A percentile compares a stretch with the other conserved stretches of the same genome.
These are phyloP conservation scores for Tinospora cordifolia DNA, from an alignment of 164 flowering plant genomes.

Conservation along the genomic window DNA sequence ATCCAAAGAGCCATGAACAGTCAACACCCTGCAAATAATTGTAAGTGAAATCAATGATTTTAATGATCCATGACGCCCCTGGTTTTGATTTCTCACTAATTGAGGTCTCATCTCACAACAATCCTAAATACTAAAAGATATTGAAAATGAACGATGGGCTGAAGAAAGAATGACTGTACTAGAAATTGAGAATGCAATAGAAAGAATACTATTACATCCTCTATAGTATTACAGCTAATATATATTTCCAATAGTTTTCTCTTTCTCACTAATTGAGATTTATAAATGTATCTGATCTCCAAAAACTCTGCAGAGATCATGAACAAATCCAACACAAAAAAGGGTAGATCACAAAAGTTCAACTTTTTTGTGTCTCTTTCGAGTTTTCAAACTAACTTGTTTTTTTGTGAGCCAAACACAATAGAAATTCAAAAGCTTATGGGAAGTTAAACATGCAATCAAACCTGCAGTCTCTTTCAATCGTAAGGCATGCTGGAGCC, in stretches of 20 bases:
- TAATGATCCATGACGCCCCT: too few species aligned
- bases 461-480: slow-evolving; percentile 58
- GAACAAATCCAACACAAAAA: not conserved
- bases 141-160: not conserved
- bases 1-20: slow-evolving; percentile 83
- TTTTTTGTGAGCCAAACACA: too few species aligned
- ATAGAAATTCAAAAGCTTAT: not conserved
- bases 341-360: not conserved
- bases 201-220: not conserved
- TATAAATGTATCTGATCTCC: too few species aligned
- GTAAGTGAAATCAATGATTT: not conserved
- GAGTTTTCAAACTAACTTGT: too few species aligned
- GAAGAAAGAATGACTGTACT: not conserved
- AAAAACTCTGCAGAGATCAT: not conserved
- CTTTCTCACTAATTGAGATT: too few species aligned
- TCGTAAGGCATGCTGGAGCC: slow-evolving; percentile 38
- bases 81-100: too few species aligned
- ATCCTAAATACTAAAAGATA: not conserved
- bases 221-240: not conserved
- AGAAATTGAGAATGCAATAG: not conserved
- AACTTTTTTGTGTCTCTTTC: too few species aligned
- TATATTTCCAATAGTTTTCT: not conserved
- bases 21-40: slow-evolving; percentile 50
- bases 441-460: not conserved
- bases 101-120: not conserved